Evolutionary conservation across 2,329 filamentous ascomycete genomes (phyloP), one percentile per base, ranked within the genome.

Genomic region (Chalaropsis thielavioides): DNA sequence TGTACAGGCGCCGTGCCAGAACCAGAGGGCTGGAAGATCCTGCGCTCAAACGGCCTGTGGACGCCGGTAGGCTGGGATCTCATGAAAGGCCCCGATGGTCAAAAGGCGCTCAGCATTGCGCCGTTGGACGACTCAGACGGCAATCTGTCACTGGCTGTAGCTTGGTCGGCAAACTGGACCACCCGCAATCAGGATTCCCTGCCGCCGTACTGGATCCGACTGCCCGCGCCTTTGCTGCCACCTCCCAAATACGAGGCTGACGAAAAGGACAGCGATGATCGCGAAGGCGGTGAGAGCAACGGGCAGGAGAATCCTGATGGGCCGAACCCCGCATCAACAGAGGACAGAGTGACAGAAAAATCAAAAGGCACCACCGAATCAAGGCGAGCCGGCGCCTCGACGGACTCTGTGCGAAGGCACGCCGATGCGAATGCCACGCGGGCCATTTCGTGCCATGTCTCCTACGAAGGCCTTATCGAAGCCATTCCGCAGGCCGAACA

Each of bases 81-180:
- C 63, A 78, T 86, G 75, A 76, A 76, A 68, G 80, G 79, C 0
- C 80, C 83, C 0, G 78, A 80, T 66, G 76, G 77, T 0, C 72
- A 80, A 65, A 77, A 78, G 27, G 80, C 81, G 0, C 72, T 86
- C 62, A 77, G 77, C 0, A 75, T 85, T 41, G 81, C 79, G 2
- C 77, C 82, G 0, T 72, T 83, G 8, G 80, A 85, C 66, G 82
- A 85, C 68, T 83, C 82, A 0, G 83, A 86, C 68, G 83, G 83
- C 0, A 77, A 84, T 69, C 71, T 86, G 15, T 84, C 81, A 3
- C 72, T 86, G 41, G 77, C 79, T 1, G 78, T 83, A 0, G 73
- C 75, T n/a, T 86, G 83, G 83, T 76, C 78, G 7, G 75, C 76
- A 17, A 72, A 75, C 10, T 83, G 82, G 81, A 82, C 78, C 1